phyloP scores from a whole-genome alignment of 768 basidiomycete genomes.

The Hygrophorus pudorinus region DNA sequence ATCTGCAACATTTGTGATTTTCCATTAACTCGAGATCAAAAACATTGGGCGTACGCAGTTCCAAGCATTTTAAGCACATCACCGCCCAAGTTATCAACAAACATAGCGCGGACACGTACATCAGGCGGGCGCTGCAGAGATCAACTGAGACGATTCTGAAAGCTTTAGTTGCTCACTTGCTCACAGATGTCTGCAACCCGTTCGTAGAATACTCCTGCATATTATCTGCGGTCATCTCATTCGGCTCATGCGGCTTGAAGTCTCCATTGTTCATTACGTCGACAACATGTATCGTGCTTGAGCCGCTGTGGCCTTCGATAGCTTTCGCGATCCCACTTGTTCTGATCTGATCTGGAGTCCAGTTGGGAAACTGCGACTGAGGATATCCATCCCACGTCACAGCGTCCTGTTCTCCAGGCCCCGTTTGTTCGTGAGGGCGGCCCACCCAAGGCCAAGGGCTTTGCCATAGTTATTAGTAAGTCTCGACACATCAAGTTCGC shows the following conservation, averaged over 20 bases:
- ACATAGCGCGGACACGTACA: conserved; percentile 23
- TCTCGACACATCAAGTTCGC: no score
- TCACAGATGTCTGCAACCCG: conserved; percentile 17
- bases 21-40: not conserved
- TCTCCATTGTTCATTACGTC: conserved; percentile 6
- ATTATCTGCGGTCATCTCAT: conserved; percentile 8
- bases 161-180: conserved; percentile 2
- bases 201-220: conserved; percentile 17
- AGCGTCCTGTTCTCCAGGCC: not conserved
- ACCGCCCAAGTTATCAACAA: conserved; percentile 24
- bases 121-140: conserved; percentile 5
- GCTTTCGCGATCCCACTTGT: conserved; percentile 22
- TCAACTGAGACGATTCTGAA: not conserved
- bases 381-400: conserved; percentile 26
- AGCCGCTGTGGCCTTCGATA: not conserved
- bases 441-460: conserved; percentile 25
- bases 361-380: conserved; percentile 30
- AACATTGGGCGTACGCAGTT: conserved; percentile 18
- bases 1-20: conserved; percentile 15
- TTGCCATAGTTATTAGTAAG: no score
- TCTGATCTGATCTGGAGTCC: conserved; percentile 25
- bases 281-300: conserved; percentile 6
- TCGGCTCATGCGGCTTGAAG: conserved; percentile 4
- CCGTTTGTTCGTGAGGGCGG: conserved; percentile 3
- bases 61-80: conserved; percentile 27